Percentiles rank a stretch among this genome's conserved stretches.
phyloP scores from a whole-genome alignment of 2,329 filamentous ascomycete species.

The Chaetomium sp. region DNA sequence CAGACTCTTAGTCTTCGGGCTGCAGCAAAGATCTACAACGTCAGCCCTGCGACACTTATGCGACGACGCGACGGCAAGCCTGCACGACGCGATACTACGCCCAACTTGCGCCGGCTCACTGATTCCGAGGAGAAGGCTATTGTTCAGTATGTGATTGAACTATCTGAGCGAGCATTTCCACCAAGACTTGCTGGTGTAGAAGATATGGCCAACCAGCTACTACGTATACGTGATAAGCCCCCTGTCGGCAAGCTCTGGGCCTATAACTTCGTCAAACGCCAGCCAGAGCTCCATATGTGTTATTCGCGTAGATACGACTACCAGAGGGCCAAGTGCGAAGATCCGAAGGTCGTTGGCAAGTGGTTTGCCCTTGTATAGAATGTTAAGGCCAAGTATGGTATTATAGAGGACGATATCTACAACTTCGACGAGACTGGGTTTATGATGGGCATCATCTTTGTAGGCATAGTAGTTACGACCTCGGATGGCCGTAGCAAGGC shows the following conservation, averaged over 20 bases:
- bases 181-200: neutral
- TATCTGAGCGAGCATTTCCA: neutral
- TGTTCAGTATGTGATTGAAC: neutral
- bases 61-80: too few species aligned
- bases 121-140: neutral
- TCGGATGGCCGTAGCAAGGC: neutral
- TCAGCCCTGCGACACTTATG: too few species aligned
- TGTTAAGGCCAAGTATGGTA: neutral
- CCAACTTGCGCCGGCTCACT: neutral
- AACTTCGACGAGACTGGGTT: neutral
- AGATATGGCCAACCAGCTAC: neutral
- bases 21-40: neutral
- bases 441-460: neutral
- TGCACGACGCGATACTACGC: too few species aligned
- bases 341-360: neutral
- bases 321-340: neutral
- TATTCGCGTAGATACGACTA: neutral
- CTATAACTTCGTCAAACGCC: neutral
- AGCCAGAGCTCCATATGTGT: neutral
- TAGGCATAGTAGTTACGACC: neutral
- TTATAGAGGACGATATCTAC: neutral
- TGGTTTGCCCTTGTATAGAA: neutral
- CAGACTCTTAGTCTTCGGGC: neutral
- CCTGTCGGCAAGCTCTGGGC: neutral
- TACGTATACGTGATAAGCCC: too few species aligned